Base-by-base conservation (phyloP, 805 yeast genomes). In the Zygoascus tannicola region DNA sequence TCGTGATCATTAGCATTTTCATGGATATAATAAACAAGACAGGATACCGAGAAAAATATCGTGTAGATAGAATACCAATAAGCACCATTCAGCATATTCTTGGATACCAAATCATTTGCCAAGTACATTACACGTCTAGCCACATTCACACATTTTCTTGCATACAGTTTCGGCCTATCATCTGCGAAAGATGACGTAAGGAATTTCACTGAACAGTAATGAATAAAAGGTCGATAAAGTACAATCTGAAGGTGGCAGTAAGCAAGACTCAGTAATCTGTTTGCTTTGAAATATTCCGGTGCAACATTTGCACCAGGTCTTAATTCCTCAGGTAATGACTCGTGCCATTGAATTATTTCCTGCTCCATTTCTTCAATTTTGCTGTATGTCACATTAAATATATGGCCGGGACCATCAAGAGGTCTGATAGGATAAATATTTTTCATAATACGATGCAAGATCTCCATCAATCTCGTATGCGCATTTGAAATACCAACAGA, bases 21-120 rank as follows among this genome's bases (percentile, higher is more conserved):
- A 60, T 84, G 90, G 45, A 76, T 81, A 58, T 86, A 85, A 56
- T 81, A 85, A 15, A 85, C 82, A 53, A 86, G 68, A 56, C 94
- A 83, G 0, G 95, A 94, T 47, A 86, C 86, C 2, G 94, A 80
- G 63, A 85, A 85, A 59, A 86, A 87, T 4, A 87, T 81, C 0
- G 95, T 85, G 60, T 87, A 87, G 56, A 84, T 82, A 4, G 92
- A 79, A 57, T 85, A 87, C 95, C 95, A 86, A 57, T 87, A 88
- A 2, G 92, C 83, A 0, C 95, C 95, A 50, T 80, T 76, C 33
- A 87, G 66, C 60, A 85, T 69, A 46, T 80, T 71, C 49, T 78
- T 76, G 50, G 75, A 73, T 49, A 82, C 78, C 86, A 87, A 77
- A 56, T 81, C 86, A 53, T 82, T 78, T 0, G 95, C 86, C 45